Evolutionary conservation across 2,329 filamentous ascomycete species (phyloP).

Genomic region (Exophiala alcalophila): DNA sequence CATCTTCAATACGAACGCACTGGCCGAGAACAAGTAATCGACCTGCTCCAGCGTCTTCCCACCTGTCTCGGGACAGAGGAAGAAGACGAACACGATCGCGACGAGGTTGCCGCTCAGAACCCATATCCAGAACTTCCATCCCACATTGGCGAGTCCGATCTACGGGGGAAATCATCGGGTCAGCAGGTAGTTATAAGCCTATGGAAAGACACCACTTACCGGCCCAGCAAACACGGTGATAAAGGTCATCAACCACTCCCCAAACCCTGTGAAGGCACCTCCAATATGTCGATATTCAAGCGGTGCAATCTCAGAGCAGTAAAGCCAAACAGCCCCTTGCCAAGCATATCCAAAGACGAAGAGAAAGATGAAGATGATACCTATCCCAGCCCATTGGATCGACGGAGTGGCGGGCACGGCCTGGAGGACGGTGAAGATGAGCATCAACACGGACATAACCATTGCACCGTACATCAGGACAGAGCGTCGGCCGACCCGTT

Average conservation of each 20-base stretch:
- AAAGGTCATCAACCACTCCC: conserved; percentile 38
- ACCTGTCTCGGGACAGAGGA: conserved; percentile 25
- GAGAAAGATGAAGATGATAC: conserved; percentile 36
- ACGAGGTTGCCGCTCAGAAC: conserved; percentile 34
- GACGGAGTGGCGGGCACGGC: conserved; percentile 22
- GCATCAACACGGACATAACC: conserved; percentile 17
- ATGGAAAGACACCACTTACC: too few relatives aligned
- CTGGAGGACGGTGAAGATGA: conserved; percentile 21
- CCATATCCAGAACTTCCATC: conserved; percentile 35
- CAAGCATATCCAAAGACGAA: conserved; percentile 35
- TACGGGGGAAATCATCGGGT: too few relatives aligned
- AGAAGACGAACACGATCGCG: conserved; percentile 22
- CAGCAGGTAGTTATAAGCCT: too few relatives aligned
- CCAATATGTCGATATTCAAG: conserved; percentile 38
- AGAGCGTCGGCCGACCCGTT: conserved; percentile 18
- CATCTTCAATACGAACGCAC: conserved; percentile 6
- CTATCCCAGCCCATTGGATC: conserved; percentile 31
- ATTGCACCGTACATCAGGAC: conserved; percentile 19
- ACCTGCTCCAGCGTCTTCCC: conserved; percentile 25
- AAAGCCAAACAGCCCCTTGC: conserved; percentile 33
- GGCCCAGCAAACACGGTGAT: conserved; percentile 38
- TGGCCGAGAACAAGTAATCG: conserved; percentile 16
- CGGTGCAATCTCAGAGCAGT: conserved; percentile 36
- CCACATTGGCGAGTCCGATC: conserved; percentile 34
- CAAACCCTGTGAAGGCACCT: conserved; percentile 34